These are phyloP conservation scores for Cucumis variabilis DNA, from an alignment of 331 rosid genomes.

Conservation along the genomic window DNA sequence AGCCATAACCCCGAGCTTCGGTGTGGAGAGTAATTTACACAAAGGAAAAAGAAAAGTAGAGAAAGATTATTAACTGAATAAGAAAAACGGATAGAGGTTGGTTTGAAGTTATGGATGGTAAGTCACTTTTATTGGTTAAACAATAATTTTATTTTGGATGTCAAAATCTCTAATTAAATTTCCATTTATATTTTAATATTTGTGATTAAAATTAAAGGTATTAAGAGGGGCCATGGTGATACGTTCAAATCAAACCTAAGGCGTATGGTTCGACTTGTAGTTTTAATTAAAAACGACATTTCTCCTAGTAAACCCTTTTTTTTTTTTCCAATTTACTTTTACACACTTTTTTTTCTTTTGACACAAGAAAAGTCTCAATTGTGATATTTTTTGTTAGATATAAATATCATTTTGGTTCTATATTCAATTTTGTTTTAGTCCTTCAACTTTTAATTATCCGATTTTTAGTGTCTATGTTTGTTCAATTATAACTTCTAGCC, in stretches of 20 bases:
- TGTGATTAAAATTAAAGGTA: constrained; percentile 5
- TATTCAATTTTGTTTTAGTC: too few species aligned
- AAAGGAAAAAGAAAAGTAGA: constrained; percentile 18
- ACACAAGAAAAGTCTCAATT: neutral
- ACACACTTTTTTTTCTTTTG: neutral
- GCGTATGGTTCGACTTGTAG: constrained; percentile 48
- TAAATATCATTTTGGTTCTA: too few species aligned
- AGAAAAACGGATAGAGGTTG: constrained; percentile 57
- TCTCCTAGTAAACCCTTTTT: constrained; percentile 54
- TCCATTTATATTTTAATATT: neutral
- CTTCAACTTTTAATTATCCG: too few species aligned
- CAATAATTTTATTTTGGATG: constrained; percentile 50
- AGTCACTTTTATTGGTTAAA: constrained; percentile 99
- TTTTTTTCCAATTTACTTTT: neutral
- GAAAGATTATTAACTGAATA: constrained; percentile 36
- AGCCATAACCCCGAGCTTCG: constrained; percentile 55
- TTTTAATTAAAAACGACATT: constrained; percentile 60
- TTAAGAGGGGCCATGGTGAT: neutral
- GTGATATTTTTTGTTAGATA: neutral
- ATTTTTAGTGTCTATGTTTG: too few species aligned
- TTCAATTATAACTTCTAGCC: too few species aligned
- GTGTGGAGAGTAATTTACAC: constrained; percentile 47
- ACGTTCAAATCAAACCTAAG: constrained; percentile 14
- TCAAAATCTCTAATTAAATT: constrained; percentile 1
- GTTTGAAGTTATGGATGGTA: constrained; percentile 97